Percentiles rank a stretch among this genome's conserved stretches.
Conservation (phyloP, 2,329 filamentous ascomycete genomes). For the Cordyceps javanica region DNA sequence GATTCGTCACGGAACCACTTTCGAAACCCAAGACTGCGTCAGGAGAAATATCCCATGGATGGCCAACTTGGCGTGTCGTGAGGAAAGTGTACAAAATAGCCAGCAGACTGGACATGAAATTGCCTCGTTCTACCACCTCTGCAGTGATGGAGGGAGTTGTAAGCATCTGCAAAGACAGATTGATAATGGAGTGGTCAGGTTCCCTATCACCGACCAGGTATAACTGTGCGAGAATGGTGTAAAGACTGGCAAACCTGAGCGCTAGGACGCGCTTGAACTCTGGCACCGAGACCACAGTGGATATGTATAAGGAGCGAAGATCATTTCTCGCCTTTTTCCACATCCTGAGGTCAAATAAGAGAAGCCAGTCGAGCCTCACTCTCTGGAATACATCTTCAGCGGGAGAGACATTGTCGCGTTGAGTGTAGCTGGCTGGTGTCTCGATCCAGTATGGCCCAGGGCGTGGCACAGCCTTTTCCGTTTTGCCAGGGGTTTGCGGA, state of each 20-base stretch:
- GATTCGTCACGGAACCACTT: slow-evolving; percentile 87
- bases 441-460: slow-evolving; percentile 82
- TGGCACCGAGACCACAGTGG: slow-evolving; percentile 89
- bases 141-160: slow-evolving; percentile 95
- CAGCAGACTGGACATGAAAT: slow-evolving; percentile 92
- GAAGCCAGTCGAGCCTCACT: slow-evolving; percentile 86
- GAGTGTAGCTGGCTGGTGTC: slow-evolving; percentile 64
- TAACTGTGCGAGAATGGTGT: slow-evolving; percentile 86
- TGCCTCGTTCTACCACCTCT: slow-evolving; percentile 89
- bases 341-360: slow-evolving; percentile 88
- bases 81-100: slow-evolving; percentile 97
- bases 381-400: slow-evolving; percentile 87
- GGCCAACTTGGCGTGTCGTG: slow-evolving; percentile 90
- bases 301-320: slow-evolving; percentile 88
- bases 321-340: slow-evolving; percentile 95
- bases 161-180: slow-evolving; percentile 91
- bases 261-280: slow-evolving; percentile 94
- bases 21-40: slow-evolving; percentile 88
- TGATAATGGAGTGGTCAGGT: slow-evolving; percentile 97
- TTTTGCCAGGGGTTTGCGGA: slow-evolving; percentile 70
- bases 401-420: slow-evolving; percentile 55
- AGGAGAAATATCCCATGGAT: slow-evolving; percentile 82
- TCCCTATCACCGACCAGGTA: slow-evolving; percentile 95
- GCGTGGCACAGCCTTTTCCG: slow-evolving; percentile 43
- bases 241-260: slow-evolving; percentile 87